Evolutionary conservation across 805 yeast species (phyloP).

Genomic region (Pichia nakasei): DNA sequence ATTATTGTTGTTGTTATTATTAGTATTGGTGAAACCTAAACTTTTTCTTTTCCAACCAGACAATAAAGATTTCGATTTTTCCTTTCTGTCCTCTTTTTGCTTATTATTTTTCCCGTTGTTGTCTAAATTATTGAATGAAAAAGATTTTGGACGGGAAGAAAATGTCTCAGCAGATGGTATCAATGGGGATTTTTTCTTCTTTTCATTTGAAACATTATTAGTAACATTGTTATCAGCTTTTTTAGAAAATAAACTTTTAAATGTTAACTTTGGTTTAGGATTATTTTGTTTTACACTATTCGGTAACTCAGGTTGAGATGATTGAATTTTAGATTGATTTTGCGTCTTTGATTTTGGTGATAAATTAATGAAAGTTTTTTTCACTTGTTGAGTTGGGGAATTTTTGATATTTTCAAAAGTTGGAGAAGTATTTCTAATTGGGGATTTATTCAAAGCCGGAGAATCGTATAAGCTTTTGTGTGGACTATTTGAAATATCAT

Average conservation of each 20-base stretch:
- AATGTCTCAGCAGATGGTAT: background rate
- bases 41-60: constrained; percentile 26
- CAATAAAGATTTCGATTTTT: constrained; percentile 23
- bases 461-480: background rate
- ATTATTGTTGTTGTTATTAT: background rate
- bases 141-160: constrained; percentile 10
- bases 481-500: background rate
- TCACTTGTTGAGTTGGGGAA: constrained; percentile 2
- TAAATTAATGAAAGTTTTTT: constrained; percentile 2
- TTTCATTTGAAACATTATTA: background rate
- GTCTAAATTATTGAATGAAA: constrained; percentile 6
- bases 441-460: constrained; percentile 6
- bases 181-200: constrained; percentile 2
- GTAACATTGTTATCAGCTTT: constrained; percentile 1
- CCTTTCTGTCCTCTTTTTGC: constrained; percentile 16
- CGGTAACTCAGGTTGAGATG: background rate
- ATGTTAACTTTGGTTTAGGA: constrained; percentile 19
- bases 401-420: constrained; percentile 9
- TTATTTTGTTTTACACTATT: constrained; percentile 1
- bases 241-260: constrained; percentile 22
- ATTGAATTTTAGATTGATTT: background rate
- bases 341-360: background rate
- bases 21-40: constrained; percentile 7
- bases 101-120: constrained; percentile 6
- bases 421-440: constrained; percentile 11